Evolutionary conservation across 1,284 basidiomycete genomes (phyloP).

Genomic region (Fomitopsis palustris): DNA sequence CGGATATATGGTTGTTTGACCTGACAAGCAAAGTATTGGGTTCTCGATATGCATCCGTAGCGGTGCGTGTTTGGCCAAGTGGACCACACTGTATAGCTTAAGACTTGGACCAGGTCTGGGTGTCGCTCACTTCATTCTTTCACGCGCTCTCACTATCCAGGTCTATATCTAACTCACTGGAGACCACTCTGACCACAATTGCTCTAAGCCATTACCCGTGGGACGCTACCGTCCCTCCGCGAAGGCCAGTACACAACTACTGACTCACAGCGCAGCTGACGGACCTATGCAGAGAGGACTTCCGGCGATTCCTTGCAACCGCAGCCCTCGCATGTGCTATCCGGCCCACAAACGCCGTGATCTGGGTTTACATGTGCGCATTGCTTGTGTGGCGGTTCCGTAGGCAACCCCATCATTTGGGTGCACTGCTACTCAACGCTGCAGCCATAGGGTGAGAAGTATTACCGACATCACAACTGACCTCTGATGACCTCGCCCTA

Average conservation of each 20-base stretch:
- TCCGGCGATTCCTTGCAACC: slow-evolving; percentile 42
- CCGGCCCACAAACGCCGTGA: slow-evolving; percentile 82
- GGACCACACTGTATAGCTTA: background rate
- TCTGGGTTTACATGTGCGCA: slow-evolving; percentile 75
- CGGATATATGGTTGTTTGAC: slow-evolving; percentile 73
- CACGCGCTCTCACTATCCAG: slow-evolving; percentile 82
- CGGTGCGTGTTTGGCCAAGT: slow-evolving; percentile 47
- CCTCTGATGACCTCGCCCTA: slow-evolving; percentile 19
- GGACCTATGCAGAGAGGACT: slow-evolving; percentile 16
- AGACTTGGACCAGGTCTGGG: slow-evolving; percentile 53
- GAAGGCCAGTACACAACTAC: slow-evolving; percentile 16
- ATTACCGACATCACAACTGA: background rate
- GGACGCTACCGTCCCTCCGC: slow-evolving; percentile 33
- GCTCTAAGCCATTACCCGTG: slow-evolving; percentile 83
- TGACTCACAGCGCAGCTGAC: background rate
- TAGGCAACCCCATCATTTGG: slow-evolving; percentile 26
- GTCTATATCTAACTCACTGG: slow-evolving; percentile 91
- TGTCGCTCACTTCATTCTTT: slow-evolving; percentile 88
- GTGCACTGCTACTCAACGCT: slow-evolving; percentile 35
- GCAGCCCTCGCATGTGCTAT: slow-evolving; percentile 79
- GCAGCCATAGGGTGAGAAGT: slow-evolving; percentile 41
- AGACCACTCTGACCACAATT: slow-evolving; percentile 81
- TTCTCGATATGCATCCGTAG: slow-evolving; percentile 51
- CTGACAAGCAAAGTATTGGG: slow-evolving; percentile 65
- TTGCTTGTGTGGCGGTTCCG: slow-evolving; percentile 50